Evolutionary conservation across 371 early-diverging fungal genomes (phyloP).

Genomic region (Coemansia sp.): DNA sequence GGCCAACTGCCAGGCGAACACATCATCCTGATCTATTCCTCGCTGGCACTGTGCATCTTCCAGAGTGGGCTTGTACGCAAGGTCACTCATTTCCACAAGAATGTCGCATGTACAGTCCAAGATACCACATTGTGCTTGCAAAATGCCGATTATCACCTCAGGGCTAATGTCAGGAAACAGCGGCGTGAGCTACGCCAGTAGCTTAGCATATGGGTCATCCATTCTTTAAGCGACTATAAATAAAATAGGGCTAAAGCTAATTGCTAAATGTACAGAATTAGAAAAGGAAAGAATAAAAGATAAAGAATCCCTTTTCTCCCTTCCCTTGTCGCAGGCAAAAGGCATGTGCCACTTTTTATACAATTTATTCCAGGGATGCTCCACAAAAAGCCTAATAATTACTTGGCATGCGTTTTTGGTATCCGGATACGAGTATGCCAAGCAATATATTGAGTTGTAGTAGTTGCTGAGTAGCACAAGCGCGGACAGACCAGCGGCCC

Average conservation of each 20-base stretch:
- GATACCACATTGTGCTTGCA: slow-evolving; percentile 58
- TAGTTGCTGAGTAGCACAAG: too few species aligned
- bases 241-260: neutral
- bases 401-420: too few species aligned
- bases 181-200: slow-evolving; percentile 47
- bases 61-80: slow-evolving; percentile 23
- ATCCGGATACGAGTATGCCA: too few species aligned
- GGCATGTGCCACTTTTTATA: neutral
- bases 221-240: neutral
- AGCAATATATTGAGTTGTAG: too few species aligned
- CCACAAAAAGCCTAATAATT: too few species aligned
- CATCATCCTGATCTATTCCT: slow-evolving; percentile 11
- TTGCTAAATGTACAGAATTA: neutral
- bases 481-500: too few species aligned
- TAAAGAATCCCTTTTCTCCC: neutral
- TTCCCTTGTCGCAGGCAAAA: neutral
- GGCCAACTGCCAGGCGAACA: slow-evolving; percentile 13
- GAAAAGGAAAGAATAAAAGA: neutral
- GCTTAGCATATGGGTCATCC: slow-evolving; percentile 15
- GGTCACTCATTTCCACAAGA: slow-evolving; percentile 52
- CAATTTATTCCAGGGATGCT: too few species aligned
- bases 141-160: slow-evolving; percentile 57
- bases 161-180: slow-evolving; percentile 57
- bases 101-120: slow-evolving; percentile 54
- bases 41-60: slow-evolving; percentile 16